Evolutionary conservation across 78 protist genomes (phyloP).

Genomic region (Dictyostelium capitatum): DNA sequence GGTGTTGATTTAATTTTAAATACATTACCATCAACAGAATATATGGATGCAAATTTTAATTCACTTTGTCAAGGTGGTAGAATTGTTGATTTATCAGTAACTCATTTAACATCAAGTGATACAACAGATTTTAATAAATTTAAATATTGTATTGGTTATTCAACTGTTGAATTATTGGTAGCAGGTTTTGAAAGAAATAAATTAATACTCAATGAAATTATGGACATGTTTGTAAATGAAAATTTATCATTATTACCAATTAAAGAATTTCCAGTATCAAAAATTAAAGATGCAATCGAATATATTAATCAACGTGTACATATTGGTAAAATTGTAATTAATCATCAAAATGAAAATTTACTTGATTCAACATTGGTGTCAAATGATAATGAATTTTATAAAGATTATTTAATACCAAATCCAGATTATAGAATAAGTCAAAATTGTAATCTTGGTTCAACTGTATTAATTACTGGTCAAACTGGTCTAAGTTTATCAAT

Average conservation of each 20-base stretch:
- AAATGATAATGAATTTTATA: background rate
- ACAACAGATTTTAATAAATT: constrained; percentile 31
- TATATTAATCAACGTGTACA: constrained; percentile 37
- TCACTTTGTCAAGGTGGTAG: constrained; percentile 59
- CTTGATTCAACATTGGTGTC: background rate
- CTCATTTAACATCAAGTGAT: constrained; percentile 39
- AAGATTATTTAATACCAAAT: background rate
- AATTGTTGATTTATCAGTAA: constrained; percentile 58
- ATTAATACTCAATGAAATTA: constrained; percentile 21
- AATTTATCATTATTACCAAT: constrained; percentile 31
- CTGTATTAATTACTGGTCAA: constrained; percentile 56
- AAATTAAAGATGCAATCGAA: constrained; percentile 51
- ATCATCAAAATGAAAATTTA: constrained; percentile 19
- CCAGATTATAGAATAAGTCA: background rate
- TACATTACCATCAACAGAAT: constrained; percentile 45
- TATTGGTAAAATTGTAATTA: constrained; percentile 63
- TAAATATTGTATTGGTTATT: background rate
- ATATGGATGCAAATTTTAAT: constrained; percentile 36
- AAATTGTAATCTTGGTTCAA: background rate
- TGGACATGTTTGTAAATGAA: constrained; percentile 4
- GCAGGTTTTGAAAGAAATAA: constrained; percentile 4
- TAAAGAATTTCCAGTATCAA: background rate
- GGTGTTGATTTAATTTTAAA: constrained; percentile 84
- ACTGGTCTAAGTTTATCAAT: constrained; percentile 29
- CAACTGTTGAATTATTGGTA: constrained; percentile 1